These are phyloP conservation scores for Vaccinium macrocarpon DNA, from an alignment of 148 eudicot species.

Conservation along the genomic window DNA sequence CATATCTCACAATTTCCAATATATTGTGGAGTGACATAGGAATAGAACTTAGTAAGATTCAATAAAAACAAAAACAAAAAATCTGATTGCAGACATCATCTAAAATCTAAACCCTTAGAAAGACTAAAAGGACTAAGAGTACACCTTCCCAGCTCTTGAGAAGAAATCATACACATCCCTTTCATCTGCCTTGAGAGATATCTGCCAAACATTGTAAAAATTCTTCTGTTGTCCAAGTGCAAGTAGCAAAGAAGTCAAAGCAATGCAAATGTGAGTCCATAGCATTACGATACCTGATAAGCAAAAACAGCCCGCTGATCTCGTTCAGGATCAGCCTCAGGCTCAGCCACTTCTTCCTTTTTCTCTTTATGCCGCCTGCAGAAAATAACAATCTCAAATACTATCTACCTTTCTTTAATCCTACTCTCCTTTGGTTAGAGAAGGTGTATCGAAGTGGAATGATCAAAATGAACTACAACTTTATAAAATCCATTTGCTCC, in stretches of 20 bases:
- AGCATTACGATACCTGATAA: constrained; percentile 59
- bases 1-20: background rate
- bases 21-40: background rate
- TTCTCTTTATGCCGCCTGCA: constrained; percentile 71
- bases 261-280: background rate
- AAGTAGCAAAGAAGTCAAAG: constrained; percentile 7
- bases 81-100: background rate
- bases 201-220: constrained; percentile 38
- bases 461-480: background rate
- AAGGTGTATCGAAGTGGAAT: background rate
- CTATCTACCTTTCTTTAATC: constrained; percentile 6
- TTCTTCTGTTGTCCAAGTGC: constrained; percentile 2
- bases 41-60: background rate
- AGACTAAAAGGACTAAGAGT: constrained; percentile 5
- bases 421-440: background rate
- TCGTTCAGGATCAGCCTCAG: constrained; percentile 86
- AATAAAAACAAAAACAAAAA: background rate
- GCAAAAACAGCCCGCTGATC: constrained; percentile 95
- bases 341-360: constrained; percentile 62
- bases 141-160: constrained; percentile 89
- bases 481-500: background rate
- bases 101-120: background rate
- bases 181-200: constrained; percentile 85
- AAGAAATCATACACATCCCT: constrained; percentile 85
- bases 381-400: constrained; percentile 13